phyloP scores from a whole-genome alignment of 1,284 basidiomycete genomes.

The Schizopora paradoxa region DNA sequence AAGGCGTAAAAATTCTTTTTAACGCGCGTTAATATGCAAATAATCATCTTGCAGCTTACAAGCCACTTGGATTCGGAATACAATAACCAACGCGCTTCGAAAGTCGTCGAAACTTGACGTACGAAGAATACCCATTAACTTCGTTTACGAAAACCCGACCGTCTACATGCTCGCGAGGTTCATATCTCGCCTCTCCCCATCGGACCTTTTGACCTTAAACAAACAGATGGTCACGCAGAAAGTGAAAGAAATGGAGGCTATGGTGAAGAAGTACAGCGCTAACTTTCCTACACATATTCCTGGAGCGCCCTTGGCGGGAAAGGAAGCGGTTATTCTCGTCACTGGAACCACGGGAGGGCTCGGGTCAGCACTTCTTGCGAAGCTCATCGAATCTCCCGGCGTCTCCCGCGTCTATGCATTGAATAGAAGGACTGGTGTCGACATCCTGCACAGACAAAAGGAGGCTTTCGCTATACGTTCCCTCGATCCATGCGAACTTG shows the following conservation, averaged over 20 bases:
- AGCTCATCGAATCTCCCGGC: slow-evolving; percentile 21
- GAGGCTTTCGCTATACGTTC: slow-evolving; percentile 25
- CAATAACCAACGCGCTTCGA: slow-evolving; percentile 31
- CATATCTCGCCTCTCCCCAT: slow-evolving; percentile 17
- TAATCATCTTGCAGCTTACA: slow-evolving; percentile 27
- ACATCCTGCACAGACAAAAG: slow-evolving; percentile 24
- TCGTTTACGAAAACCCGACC: slow-evolving; percentile 34
- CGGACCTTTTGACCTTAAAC: slow-evolving; percentile 1
- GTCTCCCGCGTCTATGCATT: slow-evolving; percentile 30
- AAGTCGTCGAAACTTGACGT: slow-evolving; percentile 23
- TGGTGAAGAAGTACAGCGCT: slow-evolving; percentile 30
- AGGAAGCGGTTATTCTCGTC: slow-evolving; percentile 27
- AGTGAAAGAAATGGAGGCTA: slow-evolving; percentile 24
- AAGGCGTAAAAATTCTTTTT: not conserved
- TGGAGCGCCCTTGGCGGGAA: not conserved
- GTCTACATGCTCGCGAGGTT: slow-evolving; percentile 26
- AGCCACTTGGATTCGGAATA: slow-evolving; percentile 38
- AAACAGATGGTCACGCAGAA: slow-evolving; percentile 12
- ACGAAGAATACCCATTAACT: slow-evolving; percentile 24
- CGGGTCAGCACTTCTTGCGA: slow-evolving; percentile 28
- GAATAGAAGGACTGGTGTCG: slow-evolving; percentile 26
- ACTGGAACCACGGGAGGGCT: slow-evolving; percentile 35
- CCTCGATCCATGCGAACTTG: slow-evolving; percentile 21
- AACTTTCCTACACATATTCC: slow-evolving; percentile 25
- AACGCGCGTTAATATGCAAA: not conserved